phyloP scores from a whole-genome alignment of 495 filamentous ascomycete species.

The Glarea lozoyensis region DNA sequence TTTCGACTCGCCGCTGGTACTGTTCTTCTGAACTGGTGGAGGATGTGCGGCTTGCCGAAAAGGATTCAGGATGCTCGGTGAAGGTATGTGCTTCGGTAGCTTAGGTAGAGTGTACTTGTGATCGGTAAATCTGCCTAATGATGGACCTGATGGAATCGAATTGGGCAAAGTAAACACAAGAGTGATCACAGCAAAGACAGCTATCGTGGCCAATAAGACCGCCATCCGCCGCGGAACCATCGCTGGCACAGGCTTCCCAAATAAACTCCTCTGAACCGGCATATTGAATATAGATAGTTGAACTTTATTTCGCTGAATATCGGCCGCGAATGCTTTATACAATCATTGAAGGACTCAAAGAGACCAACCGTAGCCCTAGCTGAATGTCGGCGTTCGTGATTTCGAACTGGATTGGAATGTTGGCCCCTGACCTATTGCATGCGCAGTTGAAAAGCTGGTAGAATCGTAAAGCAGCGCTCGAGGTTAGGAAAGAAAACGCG shows the following conservation, averaged over 20 bases:
- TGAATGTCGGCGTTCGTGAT: too few species aligned
- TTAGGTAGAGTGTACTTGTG: conserved; percentile 23
- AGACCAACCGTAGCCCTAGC: too few species aligned
- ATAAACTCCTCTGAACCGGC: conserved; percentile 39
- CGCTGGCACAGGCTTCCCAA: conserved; percentile 34
- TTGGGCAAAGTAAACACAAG: conserved; percentile 26
- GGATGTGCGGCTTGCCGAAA: conserved; percentile 68
- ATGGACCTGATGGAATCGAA: conserved; percentile 21
- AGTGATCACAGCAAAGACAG: conserved; percentile 38
- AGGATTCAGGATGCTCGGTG: conserved; percentile 36
- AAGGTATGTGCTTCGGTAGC: conserved; percentile 18
- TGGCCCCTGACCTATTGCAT: too few species aligned
- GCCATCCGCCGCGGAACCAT: conserved; percentile 35
- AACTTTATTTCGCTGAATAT: neutral
- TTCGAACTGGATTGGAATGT: too few species aligned
- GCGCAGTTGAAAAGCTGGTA: too few species aligned
- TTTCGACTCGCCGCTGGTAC: conserved; percentile 63
- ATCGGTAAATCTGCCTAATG: conserved; percentile 35
- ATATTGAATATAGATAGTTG: conserved; percentile 23
- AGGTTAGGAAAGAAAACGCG: too few species aligned
- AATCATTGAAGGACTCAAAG: neutral
- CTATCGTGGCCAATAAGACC: conserved; percentile 32
- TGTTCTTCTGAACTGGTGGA: conserved; percentile 65
- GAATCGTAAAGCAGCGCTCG: too few species aligned
- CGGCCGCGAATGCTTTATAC: neutral